phyloP scores from a whole-genome alignment of 2,329 filamentous ascomycete species.

The Aphanocladium album region DNA sequence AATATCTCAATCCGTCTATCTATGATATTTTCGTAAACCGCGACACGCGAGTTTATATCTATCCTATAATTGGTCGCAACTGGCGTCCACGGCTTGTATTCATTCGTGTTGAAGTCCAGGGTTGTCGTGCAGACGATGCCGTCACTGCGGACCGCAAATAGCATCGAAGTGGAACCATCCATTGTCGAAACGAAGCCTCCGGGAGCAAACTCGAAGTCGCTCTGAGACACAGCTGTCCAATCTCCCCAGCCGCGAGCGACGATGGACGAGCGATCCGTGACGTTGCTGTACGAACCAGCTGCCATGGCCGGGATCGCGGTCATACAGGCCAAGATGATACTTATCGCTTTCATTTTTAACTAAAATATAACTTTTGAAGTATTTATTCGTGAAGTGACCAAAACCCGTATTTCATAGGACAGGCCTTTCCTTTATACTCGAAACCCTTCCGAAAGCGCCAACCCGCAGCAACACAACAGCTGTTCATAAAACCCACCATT shows the following conservation, averaged over 20 bases:
- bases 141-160: not conserved
- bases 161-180: not conserved
- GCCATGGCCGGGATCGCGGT: too few relatives aligned
- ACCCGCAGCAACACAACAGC: too few relatives aligned
- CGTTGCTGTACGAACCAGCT: too few relatives aligned
- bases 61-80: not conserved
- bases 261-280: too few relatives aligned
- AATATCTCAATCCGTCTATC: not conserved
- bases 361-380: too few relatives aligned
- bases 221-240: not conserved
- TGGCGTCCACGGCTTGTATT: not conserved
- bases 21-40: not conserved
- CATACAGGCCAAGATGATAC: too few relatives aligned
- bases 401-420: too few relatives aligned
- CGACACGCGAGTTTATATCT: not conserved
- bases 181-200: not conserved
- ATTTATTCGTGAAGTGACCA: too few relatives aligned
- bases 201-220: not conserved
- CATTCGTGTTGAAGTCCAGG: not conserved
- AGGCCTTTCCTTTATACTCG: too few relatives aligned
- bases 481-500: too few relatives aligned
- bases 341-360: too few relatives aligned
- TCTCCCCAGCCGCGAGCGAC: not conserved
- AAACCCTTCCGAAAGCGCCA: too few relatives aligned
- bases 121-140: not conserved